Conservation (phyloP, 2,329 filamentous ascomycete species). For the Cladosporium sphaerospermum region DNA sequence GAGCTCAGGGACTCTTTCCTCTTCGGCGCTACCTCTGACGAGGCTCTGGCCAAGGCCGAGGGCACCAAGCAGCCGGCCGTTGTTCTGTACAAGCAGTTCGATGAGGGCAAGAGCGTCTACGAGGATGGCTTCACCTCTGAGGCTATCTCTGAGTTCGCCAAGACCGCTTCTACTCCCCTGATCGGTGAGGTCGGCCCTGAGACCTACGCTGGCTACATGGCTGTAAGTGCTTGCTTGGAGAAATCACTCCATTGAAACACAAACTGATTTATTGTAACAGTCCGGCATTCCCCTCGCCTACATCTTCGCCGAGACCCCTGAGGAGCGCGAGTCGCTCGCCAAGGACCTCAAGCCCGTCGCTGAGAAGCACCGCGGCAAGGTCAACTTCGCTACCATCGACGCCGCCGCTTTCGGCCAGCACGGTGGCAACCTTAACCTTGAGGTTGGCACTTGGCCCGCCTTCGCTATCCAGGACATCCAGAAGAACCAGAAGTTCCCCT, state of each 20-base stretch:
- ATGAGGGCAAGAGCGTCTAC: constrained; percentile 88
- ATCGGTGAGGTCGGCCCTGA: constrained; percentile 95
- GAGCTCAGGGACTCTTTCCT: constrained; percentile 83
- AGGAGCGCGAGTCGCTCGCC: constrained; percentile 77
- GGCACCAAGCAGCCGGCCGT: constrained; percentile 80
- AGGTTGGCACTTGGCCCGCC: constrained; percentile 88
- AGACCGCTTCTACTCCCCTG: constrained; percentile 77
- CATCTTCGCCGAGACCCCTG: constrained; percentile 88
- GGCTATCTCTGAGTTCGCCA: constrained; percentile 74
- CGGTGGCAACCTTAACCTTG: constrained; percentile 93
- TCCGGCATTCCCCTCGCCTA: constrained; percentile 90
- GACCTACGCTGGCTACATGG: constrained; percentile 94
- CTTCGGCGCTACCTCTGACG: constrained; percentile 83
- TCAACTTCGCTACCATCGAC: constrained; percentile 98
- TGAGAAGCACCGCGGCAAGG: constrained; percentile 82
- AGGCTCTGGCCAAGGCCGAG: constrained; percentile 78
- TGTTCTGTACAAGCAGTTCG: constrained; percentile 95
- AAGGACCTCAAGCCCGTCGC: constrained; percentile 78
- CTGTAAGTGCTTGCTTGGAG: constrained; percentile 40
- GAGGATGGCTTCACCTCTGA: constrained; percentile 74
- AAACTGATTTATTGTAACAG: constrained; percentile 27
- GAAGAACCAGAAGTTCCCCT: constrained; percentile 98
- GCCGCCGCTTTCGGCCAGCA: constrained; percentile 91
- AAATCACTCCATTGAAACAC: background rate
- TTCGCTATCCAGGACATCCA: constrained; percentile 94